These are phyloP conservation scores for Ceratocystiopsis brevicomis DNA, from an alignment of 2,329 filamentous ascomycete genomes.

Conservation along the genomic window DNA sequence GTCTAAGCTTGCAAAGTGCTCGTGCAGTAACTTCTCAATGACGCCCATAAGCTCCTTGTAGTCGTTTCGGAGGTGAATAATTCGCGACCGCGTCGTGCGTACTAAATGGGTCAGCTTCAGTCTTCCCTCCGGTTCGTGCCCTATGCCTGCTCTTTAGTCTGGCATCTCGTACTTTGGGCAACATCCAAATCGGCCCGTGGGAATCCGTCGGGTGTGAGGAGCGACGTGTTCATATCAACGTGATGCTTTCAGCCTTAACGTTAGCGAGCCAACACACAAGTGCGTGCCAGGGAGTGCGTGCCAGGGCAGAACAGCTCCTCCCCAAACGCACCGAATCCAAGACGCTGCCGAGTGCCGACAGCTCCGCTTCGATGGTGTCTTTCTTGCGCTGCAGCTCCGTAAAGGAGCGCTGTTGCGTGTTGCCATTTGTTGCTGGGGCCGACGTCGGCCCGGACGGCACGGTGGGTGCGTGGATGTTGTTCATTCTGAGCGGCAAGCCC, in stretches of 20 bases:
- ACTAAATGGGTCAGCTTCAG: constrained; percentile 31
- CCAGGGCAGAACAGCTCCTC: no score
- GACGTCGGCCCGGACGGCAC: constrained; percentile 59
- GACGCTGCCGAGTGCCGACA: constrained; percentile 66
- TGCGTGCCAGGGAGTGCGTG: no score
- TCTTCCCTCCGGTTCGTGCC: no score
- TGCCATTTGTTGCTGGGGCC: constrained; percentile 38
- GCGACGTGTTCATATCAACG: constrained; percentile 76
- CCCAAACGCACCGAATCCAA: constrained; percentile 55
- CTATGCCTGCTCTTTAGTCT: neutral
- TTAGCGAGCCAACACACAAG: neutral
- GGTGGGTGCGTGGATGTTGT: constrained; percentile 38
- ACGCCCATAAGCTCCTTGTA: constrained; percentile 73
- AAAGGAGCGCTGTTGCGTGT: constrained; percentile 47
- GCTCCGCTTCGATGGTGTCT: constrained; percentile 65
- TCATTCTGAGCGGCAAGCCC: constrained; percentile 26
- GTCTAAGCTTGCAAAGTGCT: constrained; percentile 61
- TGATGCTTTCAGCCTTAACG: constrained; percentile 46
- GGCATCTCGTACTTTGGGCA: constrained; percentile 52
- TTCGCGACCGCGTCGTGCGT: constrained; percentile 76
- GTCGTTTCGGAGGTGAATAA: constrained; percentile 80
- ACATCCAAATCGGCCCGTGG: constrained; percentile 88
- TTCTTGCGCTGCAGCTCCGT: constrained; percentile 70
- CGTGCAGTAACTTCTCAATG: constrained; percentile 74
- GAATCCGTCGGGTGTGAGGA: constrained; percentile 79